Conservation (phyloP, 805 yeast genomes). For the Priceomyces castillae region DNA sequence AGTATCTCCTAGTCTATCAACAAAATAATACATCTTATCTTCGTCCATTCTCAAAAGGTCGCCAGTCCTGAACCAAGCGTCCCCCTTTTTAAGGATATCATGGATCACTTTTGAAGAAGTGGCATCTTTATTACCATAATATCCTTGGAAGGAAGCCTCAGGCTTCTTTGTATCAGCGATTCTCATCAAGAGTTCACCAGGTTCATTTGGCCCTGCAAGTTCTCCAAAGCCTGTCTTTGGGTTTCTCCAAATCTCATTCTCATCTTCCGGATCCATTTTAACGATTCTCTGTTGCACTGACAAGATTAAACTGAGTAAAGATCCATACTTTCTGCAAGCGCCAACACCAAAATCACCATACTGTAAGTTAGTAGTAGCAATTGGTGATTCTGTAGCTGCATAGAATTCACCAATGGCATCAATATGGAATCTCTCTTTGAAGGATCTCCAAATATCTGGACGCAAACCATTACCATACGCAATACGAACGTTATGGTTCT, state of each 20-base stretch:
- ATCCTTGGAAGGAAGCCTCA: constrained; percentile 85
- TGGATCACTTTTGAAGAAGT: constrained; percentile 71
- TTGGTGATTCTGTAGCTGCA: constrained; percentile 91
- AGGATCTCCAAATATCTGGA: constrained; percentile 80
- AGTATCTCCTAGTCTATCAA: constrained; percentile 92
- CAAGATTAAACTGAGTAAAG: constrained; percentile 49
- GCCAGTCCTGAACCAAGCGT: constrained; percentile 88
- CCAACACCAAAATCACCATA: constrained; percentile 79
- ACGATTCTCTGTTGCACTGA: constrained; percentile 58
- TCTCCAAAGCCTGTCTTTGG: constrained; percentile 60
- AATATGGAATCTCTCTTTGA: constrained; percentile 74
- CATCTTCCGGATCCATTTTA: constrained; percentile 78
- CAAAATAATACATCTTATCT: constrained; percentile 72
- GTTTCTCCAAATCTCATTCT: constrained; percentile 66
- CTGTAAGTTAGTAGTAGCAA: constrained; percentile 81
- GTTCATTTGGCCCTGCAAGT: constrained; percentile 55
- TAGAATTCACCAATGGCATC: constrained; percentile 83
- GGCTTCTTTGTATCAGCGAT: constrained; percentile 61
- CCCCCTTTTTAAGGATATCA: constrained; percentile 79
- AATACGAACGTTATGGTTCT: constrained; percentile 54
- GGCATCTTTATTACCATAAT: constrained; percentile 74
- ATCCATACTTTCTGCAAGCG: constrained; percentile 80
- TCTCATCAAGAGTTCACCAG: constrained; percentile 85
- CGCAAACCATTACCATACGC: constrained; percentile 93
- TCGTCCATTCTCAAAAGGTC: constrained; percentile 72